phyloP scores from a whole-genome alignment of 306 rosid species.

The Lathyrus aphaca region DNA sequence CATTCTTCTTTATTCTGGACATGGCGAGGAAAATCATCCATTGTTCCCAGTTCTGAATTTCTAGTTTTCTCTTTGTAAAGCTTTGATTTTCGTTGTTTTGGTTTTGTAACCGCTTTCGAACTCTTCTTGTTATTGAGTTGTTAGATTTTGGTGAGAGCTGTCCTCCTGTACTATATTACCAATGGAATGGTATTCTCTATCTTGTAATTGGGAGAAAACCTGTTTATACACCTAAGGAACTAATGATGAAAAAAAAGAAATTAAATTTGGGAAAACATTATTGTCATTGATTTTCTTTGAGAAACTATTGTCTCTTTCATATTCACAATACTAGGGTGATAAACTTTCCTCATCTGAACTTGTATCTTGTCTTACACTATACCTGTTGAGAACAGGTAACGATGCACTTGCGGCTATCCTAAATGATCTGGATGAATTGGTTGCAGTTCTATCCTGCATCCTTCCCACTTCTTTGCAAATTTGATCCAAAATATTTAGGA shows the following conservation, averaged over 20 bases:
- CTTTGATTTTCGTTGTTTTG: too few species aligned
- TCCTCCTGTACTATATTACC: too few species aligned
- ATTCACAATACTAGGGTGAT: slow-evolving; percentile 63
- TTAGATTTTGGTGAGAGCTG: slow-evolving; percentile 26
- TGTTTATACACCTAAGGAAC: slow-evolving; percentile 25
- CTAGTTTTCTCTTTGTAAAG: too few species aligned
- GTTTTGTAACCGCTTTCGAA: too few species aligned
- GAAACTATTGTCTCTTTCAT: slow-evolving; percentile 43
- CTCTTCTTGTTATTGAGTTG: too few species aligned
- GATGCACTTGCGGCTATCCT: slow-evolving; percentile 89
- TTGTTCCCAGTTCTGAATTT: too few species aligned
- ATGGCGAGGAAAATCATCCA: too few species aligned
- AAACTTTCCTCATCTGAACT: slow-evolving; percentile 93
- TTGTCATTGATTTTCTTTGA: slow-evolving; percentile 35
- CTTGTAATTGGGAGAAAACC: too few species aligned
- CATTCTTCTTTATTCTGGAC: too few species aligned
- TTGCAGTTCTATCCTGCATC: slow-evolving; percentile 74
- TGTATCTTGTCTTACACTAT: slow-evolving; percentile 67
- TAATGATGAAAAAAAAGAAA: slow-evolving; percentile 32
- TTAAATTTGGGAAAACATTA: slow-evolving; percentile 31
- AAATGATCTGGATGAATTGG: slow-evolving; percentile 86
- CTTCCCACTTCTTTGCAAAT: slow-evolving; percentile 97
- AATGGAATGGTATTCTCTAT: too few species aligned
- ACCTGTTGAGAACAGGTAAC: slow-evolving; percentile 89
- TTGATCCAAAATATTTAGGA: slow-evolving; percentile 76